These are phyloP conservation scores for Sherardia arvensis DNA, from an alignment of 257 asterid species.

Conservation along the genomic window DNA sequence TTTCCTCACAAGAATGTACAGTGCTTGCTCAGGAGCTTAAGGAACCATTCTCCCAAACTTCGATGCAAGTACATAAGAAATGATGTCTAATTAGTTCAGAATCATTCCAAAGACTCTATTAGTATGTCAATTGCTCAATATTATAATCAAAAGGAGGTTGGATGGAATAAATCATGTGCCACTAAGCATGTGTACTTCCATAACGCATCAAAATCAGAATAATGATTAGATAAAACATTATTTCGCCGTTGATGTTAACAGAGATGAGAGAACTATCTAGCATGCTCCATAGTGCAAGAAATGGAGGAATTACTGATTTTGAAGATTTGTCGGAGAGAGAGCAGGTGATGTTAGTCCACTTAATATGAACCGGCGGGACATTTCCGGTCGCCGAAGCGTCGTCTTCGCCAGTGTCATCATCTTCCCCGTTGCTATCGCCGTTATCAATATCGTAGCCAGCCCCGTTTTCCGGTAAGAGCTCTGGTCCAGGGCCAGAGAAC, in stretches of 20 bases:
- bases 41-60: neutral
- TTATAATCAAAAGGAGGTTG: neutral
- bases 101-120: neutral
- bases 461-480: conserved; percentile 34
- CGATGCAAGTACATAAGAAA: neutral
- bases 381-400: conserved; percentile 38
- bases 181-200: neutral
- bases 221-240: no score
- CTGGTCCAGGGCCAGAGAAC: conserved; percentile 62
- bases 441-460: conserved; percentile 16
- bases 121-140: neutral
- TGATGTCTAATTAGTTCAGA: neutral
- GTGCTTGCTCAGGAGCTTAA: neutral
- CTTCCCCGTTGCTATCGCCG: conserved; percentile 11
- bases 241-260: neutral
- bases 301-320: conserved; percentile 30
- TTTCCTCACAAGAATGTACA: neutral
- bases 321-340: conserved; percentile 67
- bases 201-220: neutral
- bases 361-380: conserved; percentile 59
- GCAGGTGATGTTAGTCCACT: conserved; percentile 73
- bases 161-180: neutral
- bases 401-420: conserved; percentile 13
- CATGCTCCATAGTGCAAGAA: neutral
- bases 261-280: neutral